Percentiles rank a stretch among this genome's conserved stretches.
phyloP scores from a whole-genome alignment of 176 grass and related monocot species.

The Rhynchospora pubera region DNA sequence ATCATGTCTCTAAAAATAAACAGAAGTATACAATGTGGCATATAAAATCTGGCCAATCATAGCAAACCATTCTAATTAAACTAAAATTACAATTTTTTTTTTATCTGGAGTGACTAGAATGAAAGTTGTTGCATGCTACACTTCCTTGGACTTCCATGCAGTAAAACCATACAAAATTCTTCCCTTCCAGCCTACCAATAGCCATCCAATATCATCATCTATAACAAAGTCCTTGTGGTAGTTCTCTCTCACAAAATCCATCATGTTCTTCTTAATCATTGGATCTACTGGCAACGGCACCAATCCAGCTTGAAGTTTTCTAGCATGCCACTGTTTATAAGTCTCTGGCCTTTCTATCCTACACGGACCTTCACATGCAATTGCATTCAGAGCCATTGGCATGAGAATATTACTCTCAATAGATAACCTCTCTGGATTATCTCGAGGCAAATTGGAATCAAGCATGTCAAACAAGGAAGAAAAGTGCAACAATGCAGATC shows the following conservation, averaged over 20 bases:
- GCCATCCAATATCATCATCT: constrained; percentile 29
- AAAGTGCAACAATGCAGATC: constrained; percentile 30
- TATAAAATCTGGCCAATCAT: background rate
- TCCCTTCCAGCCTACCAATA: constrained; percentile 42
- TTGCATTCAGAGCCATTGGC: constrained; percentile 15
- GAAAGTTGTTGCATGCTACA: background rate
- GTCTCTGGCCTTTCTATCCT: constrained; percentile 42
- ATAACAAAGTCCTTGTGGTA: constrained; percentile 34
- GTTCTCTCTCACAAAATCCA: constrained; percentile 9
- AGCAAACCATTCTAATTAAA: background rate
- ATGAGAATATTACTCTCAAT: constrained; percentile 25
- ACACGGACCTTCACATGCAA: constrained; percentile 35
- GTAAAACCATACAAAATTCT: constrained; percentile 26
- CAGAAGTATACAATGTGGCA: background rate
- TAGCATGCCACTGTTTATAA: constrained; percentile 34
- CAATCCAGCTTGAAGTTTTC: constrained; percentile 33
- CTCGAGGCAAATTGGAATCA: constrained; percentile 21
- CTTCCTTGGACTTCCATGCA: constrained; percentile 30
- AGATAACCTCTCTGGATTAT: constrained; percentile 22
- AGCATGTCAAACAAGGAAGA: constrained; percentile 39
- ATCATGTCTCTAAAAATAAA: background rate
- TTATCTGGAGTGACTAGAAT: background rate
- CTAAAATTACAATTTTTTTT: background rate
- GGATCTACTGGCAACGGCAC: constrained; percentile 22
- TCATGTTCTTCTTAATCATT: constrained; percentile 29